phyloP scores from a whole-genome alignment of 2,329 filamentous ascomycete genomes.

The Pseudocercospora eumusae region DNA sequence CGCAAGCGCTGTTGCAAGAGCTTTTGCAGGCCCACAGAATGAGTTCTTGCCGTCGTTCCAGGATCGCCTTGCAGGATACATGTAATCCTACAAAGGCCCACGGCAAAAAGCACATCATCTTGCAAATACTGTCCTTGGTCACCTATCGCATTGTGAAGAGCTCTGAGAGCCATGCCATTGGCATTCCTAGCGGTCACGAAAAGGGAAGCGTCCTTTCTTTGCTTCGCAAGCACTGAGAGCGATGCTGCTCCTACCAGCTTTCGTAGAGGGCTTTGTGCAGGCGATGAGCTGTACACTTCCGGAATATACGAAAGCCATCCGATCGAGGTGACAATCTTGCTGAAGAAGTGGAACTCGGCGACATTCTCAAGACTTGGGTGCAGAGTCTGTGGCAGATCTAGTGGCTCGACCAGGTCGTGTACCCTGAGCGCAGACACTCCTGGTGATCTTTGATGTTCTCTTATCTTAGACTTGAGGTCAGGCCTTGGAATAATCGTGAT shows the following conservation, averaged over 20 bases:
- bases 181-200: slow-evolving; percentile 1
- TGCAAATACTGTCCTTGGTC: background rate
- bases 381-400: background rate
- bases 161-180: background rate
- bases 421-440: background rate
- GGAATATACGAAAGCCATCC: slow-evolving; percentile 1
- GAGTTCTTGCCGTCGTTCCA: background rate
- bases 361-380: slow-evolving; percentile 2
- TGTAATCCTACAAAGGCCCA: background rate
- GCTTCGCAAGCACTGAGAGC: background rate
- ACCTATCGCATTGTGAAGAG: background rate
- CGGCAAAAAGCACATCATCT: background rate
- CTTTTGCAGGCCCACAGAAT: slow-evolving; percentile 1
- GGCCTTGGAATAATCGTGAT: background rate
- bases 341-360: slow-evolving; percentile 1
- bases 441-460: background rate
- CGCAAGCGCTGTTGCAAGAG: background rate
- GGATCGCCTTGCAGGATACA: slow-evolving; percentile 2
- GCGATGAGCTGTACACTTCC: background rate
- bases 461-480: background rate
- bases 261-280: background rate
- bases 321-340: slow-evolving; percentile 1
- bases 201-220: background rate
- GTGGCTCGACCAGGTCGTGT: background rate
- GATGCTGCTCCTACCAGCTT: slow-evolving; percentile 4